Evolutionary conservation across 345 rosid genomes (phyloP), one percentile per base, ranked within the genome.

Genomic region (Aethionema arabicum): DNA sequence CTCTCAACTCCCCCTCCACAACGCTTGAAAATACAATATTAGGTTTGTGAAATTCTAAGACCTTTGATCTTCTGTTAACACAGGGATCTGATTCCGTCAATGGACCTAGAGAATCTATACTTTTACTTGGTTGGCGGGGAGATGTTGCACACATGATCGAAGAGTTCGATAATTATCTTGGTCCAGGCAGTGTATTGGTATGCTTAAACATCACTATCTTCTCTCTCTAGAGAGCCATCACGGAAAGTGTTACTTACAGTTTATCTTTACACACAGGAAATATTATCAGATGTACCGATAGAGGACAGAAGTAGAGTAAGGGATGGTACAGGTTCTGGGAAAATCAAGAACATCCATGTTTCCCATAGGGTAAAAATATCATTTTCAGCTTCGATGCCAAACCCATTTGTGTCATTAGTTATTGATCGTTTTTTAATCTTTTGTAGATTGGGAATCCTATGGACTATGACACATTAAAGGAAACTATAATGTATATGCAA

Each of bases 101-200:
- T 52, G 99, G 97, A 74, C 97, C 97, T 12, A 87, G 69, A 75
- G 97, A 93, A 67, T 78, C 76, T 61, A 75, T 93, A 76, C 85
- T 93, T 60, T 61, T 93, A 67, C 95, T 93, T 61, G 99, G 99
- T 12, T 93, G 99, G 99, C 96, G 97, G 38, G 73, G 91, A 12
- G 96, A 85, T 73, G 82, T 90, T 74, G 80, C 77, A 39, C 91
- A 84, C 65, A 93, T 93, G 97, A 77, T 85, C 49, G 79, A 86
- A 57, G 99, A 93, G 81, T 89, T 89, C 77, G 91, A 87, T 78
- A 89, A 85, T 65, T 93, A 87, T 83, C 95, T 93, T 70, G 97
- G 99, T 63, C 91, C 97, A 52, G 91, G 99, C 61, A 93, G 99
- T 55, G 70, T 73, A 63, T 65, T 89, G 96, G 99, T 93, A 84